Evolutionary conservation across 495 filamentous ascomycete genomes (phyloP).

Genomic region (Penicillium robsamsonii): DNA sequence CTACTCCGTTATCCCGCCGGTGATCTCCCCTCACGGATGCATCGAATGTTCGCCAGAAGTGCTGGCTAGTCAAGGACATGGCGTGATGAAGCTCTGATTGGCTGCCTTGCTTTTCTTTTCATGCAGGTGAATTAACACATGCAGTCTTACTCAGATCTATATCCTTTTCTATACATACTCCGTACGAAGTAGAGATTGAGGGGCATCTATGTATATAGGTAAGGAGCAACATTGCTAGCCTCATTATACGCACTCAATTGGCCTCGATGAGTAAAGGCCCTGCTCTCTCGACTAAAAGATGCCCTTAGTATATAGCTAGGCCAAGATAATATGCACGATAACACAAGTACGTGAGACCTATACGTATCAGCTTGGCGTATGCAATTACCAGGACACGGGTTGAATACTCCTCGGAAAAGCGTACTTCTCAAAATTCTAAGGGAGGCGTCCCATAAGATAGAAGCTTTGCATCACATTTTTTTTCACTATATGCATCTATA

Average conservation of each 20-base stretch:
- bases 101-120: conserved; percentile 1
- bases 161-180: background rate
- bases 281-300: background rate
- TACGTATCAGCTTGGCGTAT: background rate
- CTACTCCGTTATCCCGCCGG: background rate
- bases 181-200: background rate
- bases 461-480: too few relatives aligned
- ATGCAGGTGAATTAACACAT: background rate
- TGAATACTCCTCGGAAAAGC: background rate
- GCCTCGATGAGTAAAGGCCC: background rate
- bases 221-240: background rate
- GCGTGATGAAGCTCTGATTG: background rate
- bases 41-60: conserved; percentile 8
- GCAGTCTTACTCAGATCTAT: conserved; percentile 5
- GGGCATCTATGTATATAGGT: background rate
- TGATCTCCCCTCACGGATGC: background rate
- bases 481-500: too few relatives aligned
- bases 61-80: background rate
- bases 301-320: background rate
- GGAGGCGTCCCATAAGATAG: too few relatives aligned
- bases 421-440: background rate
- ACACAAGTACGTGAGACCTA: background rate
- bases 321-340: background rate
- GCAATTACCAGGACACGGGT: background rate
- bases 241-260: background rate